phyloP scores from a whole-genome alignment of 257 asterid genomes.

The Solanum piurae region DNA sequence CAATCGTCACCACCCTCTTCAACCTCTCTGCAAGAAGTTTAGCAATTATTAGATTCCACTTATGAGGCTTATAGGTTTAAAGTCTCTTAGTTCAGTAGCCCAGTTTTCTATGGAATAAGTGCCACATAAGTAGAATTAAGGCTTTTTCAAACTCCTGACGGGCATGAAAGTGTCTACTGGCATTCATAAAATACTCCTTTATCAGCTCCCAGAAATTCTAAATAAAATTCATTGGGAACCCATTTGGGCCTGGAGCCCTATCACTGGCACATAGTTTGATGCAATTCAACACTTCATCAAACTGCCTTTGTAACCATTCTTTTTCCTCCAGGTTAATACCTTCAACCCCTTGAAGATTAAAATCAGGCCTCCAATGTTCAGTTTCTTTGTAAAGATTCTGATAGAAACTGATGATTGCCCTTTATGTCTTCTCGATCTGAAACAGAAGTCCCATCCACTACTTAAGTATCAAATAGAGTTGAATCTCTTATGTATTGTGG shows the following conservation, averaged over 20 bases:
- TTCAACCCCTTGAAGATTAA: not conserved
- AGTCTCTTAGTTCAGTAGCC: not conserved
- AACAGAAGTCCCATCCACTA: not conserved
- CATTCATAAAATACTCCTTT: not conserved
- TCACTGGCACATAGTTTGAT: not conserved
- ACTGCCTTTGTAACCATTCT: not conserved
- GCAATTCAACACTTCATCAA: not conserved
- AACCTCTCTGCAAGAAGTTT: not conserved
- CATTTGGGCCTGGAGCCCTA: not conserved
- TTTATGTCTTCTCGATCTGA: not conserved
- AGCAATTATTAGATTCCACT: not conserved
- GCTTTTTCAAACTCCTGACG: not conserved
- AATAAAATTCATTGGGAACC: not conserved
- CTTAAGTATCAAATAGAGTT: not conserved
- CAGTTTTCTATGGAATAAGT: not conserved
- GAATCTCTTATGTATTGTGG: not conserved
- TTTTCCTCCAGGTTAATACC: not conserved
- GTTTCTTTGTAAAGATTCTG: not conserved
- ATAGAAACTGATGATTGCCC: not conserved
- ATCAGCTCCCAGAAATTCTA: not conserved
- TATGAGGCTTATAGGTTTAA: not conserved
- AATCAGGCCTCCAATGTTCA: not conserved
- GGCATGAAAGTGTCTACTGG: not conserved
- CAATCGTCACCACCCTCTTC: not conserved
- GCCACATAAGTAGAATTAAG: too few species aligned